Evolutionary conservation across 2,329 filamentous ascomycete species (phyloP), one percentile per base, ranked within the genome.

Genomic region (Ophiostoma triangulosporum): DNA sequence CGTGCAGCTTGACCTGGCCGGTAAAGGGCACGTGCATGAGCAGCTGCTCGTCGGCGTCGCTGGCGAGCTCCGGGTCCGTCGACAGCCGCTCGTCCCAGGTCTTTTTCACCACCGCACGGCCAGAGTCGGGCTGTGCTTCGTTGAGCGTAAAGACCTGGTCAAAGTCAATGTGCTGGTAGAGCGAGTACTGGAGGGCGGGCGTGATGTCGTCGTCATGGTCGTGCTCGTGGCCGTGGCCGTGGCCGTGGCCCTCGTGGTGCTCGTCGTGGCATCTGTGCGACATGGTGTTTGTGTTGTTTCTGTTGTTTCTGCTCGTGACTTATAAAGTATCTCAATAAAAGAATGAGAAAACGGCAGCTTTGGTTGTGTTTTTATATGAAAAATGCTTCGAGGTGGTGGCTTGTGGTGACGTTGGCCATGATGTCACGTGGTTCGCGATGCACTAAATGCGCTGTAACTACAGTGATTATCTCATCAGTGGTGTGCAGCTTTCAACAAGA

Each of bases 21-120:
- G 89, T 90, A 71, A 98, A 98, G 86, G 93, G 93, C 35, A 97
- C 78, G 58, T 84, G 83, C 76, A 98, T 88, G 54, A 98, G 72
- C n/a, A 98, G 69, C 71, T 98, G 89, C 72, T 95, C 89, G 65
- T 97, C 93, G 0, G 84, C 82, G 65, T 94, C 87, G 64, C 88
- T 95, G 62, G 77, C 79, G 29, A 98, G 75, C 69, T 94, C 86
- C 0, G 89, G 88, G 61, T 80, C 71, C 3, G 76, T 67, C 15
- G 80, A 68, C 56, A 96, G 68, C 53, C 93, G 75, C 68, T 97
- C 84, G 6, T 78, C 77, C 90, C 90, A 98, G 54, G 89, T 88
- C 75, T 98, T 98, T 70, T 88, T 82, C 33, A 94, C 80, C 29
- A 97, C 77, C 1, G 78, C 79, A 60, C 79, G 78, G 17, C 90